phyloP scores from a whole-genome alignment of 2,329 filamentous ascomycete species.

The Apiospora saccharicola region DNA sequence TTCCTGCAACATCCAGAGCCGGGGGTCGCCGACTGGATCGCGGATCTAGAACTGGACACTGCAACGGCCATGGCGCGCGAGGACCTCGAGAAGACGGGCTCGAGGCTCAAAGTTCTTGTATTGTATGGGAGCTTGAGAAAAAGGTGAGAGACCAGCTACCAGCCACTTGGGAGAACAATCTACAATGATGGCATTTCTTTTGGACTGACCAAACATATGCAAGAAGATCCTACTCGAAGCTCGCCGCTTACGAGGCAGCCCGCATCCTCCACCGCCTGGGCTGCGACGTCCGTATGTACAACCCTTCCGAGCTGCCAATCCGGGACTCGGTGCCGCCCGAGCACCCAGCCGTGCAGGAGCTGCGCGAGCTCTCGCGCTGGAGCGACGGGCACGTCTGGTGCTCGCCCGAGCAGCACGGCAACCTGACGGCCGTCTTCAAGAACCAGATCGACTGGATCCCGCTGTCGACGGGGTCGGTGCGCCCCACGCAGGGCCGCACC shows the following conservation, averaged over 20 bases:
- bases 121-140: conserved; percentile 66
- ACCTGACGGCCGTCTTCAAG: conserved; percentile 72
- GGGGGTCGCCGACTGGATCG: conserved; percentile 60
- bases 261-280: conserved; percentile 70
- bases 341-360: conserved; percentile 69
- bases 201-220: not conserved
- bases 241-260: conserved; percentile 66
- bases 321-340: conserved; percentile 66
- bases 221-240: conserved; percentile 66
- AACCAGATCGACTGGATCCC: conserved; percentile 77
- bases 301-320: conserved; percentile 65
- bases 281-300: conserved; percentile 70
- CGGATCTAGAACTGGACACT: conserved; percentile 61
- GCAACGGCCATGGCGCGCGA: conserved; percentile 57
- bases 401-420: conserved; percentile 72
- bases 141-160: conserved; percentile 34
- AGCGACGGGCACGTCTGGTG: conserved; percentile 73
- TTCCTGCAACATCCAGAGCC: conserved; percentile 56
- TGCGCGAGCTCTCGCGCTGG: conserved; percentile 67
- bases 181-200: no score
- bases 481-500: conserved; percentile 71
- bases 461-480: conserved; percentile 65
- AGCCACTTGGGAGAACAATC: not conserved
- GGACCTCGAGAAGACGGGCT: conserved; percentile 46
- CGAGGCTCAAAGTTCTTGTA: conserved; percentile 62